Evolutionary conservation across 208 protist genomes (phyloP), one percentile per base, ranked within the genome.

Genomic region (Trypanosoma conorhini): DNA sequence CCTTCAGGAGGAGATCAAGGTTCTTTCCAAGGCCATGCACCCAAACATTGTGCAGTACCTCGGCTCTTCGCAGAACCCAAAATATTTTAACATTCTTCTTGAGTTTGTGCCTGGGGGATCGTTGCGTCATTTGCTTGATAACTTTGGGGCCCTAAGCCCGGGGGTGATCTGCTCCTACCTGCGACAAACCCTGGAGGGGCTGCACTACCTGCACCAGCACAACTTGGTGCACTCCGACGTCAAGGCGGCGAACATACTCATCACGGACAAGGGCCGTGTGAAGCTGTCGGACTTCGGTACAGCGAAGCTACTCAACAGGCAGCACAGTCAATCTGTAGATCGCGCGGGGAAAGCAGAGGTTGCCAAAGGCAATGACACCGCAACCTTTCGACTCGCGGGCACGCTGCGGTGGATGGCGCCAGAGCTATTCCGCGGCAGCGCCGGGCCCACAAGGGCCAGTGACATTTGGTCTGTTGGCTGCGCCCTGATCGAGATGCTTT

Each of bases 401-500:
- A 97, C 92, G 44, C 80, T 97, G 54, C 88, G 82, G 69, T 97
- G 92, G 90, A 95, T 94, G 89, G 92, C 91, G 61, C 92, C 92
- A 24, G 86, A 81, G 28, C 75, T 94, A 7, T 81, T 94, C 57
- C 89, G 88, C 35, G 73, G 76, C 21, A 31, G 58, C 50, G 22
- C 15, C 0, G 88, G 88, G 1, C 88, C 92, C 2, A 94, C 84
- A 24, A 92, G 86, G 74, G 88, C 87, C 22, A 83, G 86, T 42
- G 93, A 97, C 60, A 91, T 97, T 22, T 97, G 93, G 91, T 95
- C 89, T 28, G 86, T 97, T 0, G 93, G 93, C 24, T 97, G 93
- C 75, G 79, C 79, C 54, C 71, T 97, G 70, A 89, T 97, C 50
- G 93, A 97, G 72, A 97, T 97, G 91, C 84, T 96, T 71, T 89